phyloP scores from a whole-genome alignment of 1,284 basidiomycete species.

The Flammula alnicola region DNA sequence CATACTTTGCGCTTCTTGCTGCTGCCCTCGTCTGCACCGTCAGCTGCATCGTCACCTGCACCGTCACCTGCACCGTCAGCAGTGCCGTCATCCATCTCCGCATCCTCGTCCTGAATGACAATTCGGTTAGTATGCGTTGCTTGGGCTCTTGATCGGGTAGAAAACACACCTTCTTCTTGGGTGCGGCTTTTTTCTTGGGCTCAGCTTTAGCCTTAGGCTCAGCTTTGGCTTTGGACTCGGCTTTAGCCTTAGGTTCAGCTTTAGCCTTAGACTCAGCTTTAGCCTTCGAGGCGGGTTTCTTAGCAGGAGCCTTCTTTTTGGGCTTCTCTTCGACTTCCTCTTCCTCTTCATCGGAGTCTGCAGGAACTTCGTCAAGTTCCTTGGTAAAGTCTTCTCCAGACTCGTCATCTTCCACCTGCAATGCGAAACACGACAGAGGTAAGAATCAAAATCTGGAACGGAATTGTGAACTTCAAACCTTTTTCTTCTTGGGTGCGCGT shows the following conservation, averaged over 20 bases:
- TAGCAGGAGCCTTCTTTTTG: constrained; percentile 39
- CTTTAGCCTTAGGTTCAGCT: constrained; percentile 20
- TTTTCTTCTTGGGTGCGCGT: constrained; percentile 44
- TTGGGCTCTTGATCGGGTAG: not conserved
- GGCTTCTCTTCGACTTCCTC: constrained; percentile 38
- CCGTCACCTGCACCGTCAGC: no score
- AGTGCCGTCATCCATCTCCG: constrained; percentile 33
- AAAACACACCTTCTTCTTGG: constrained; percentile 23
- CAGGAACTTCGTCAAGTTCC: constrained; percentile 40
- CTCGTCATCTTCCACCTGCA: constrained; percentile 37
- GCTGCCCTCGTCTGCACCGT: constrained; percentile 36
- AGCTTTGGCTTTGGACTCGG: constrained; percentile 37
- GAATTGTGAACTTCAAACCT: no score
- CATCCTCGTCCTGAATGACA: constrained; percentile 30
- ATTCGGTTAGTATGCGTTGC: not conserved
- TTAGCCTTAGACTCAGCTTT: constrained; percentile 20
- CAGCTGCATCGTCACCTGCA: constrained; percentile 20
- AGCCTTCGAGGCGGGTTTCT: constrained; percentile 37
- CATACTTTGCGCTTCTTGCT: constrained; percentile 53
- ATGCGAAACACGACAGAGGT: no score
- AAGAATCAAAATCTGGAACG: no score
- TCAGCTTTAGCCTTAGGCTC: constrained; percentile 7
- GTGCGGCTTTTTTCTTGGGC: constrained; percentile 24
- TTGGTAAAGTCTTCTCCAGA: constrained; percentile 48
- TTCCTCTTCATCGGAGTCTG: constrained; percentile 37